These are phyloP conservation scores for Trichoderma koningiopsis DNA, from an alignment of 2,329 filamentous ascomycete species.

Conservation along the genomic window DNA sequence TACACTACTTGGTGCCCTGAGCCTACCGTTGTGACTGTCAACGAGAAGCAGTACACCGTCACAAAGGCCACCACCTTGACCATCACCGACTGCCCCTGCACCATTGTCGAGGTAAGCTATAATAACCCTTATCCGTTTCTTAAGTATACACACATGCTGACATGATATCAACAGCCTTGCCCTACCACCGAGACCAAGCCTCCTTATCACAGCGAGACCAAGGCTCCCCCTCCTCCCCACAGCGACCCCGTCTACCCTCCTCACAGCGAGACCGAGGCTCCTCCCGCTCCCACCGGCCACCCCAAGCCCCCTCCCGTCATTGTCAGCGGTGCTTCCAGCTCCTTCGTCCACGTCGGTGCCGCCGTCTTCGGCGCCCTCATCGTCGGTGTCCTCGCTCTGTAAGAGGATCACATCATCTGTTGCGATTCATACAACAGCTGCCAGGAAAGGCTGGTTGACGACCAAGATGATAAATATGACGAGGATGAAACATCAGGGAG, in stretches of 20 bases:
- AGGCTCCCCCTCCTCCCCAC: background rate
- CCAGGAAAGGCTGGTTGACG: background rate
- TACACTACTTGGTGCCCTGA: constrained; percentile 48
- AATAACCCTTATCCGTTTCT: constrained; percentile 27
- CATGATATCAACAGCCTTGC: constrained; percentile 21
- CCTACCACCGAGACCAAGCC: constrained; percentile 22
- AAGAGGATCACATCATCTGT: constrained; percentile 23
- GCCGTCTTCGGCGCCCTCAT: constrained; percentile 36
- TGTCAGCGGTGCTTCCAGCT: constrained; percentile 28
- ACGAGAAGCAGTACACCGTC: constrained; percentile 55
- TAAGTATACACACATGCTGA: background rate
- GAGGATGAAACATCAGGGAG: background rate
- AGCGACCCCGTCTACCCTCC: background rate
- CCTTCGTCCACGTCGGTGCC: constrained; percentile 30
- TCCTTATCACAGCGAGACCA: no score
- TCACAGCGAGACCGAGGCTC: background rate
- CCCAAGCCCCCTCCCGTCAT: constrained; percentile 23
- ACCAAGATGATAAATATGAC: background rate
- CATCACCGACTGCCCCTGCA: constrained; percentile 58
- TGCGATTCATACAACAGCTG: background rate
- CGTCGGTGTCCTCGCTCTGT: constrained; percentile 37
- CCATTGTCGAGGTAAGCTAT: constrained; percentile 39
- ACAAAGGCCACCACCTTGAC: constrained; percentile 57
- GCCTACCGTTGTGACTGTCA: constrained; percentile 55
- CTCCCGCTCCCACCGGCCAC: background rate